phyloP scores from a whole-genome alignment of 106 monocot genomes.

The Allium fistulosum region DNA sequence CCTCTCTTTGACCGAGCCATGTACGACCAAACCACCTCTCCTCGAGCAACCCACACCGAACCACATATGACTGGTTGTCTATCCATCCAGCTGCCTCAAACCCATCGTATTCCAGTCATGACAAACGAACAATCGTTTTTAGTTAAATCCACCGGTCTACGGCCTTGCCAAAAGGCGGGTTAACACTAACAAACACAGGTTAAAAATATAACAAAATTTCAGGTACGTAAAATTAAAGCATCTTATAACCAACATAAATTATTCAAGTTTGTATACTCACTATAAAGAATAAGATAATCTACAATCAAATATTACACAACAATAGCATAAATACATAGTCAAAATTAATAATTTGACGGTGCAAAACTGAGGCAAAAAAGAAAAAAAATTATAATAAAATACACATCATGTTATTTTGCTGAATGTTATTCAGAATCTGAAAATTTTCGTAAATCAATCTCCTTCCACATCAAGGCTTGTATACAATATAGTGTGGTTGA shows the following conservation, averaged over 20 bases:
- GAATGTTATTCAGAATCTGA: background rate
- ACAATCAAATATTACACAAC: slow-evolving; percentile 1
- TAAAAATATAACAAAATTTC: background rate
- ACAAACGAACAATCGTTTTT: too few relatives aligned
- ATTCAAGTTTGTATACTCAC: background rate
- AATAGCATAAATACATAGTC: background rate
- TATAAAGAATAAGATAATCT: slow-evolving; percentile 1
- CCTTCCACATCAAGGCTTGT: background rate
- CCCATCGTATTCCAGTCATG: too few relatives aligned
- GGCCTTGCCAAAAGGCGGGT: too few relatives aligned
- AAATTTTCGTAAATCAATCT: background rate
- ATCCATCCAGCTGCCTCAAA: too few relatives aligned
- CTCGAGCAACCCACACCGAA: too few relatives aligned
- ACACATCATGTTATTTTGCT: background rate
- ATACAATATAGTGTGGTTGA: too few relatives aligned
- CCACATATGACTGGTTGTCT: too few relatives aligned
- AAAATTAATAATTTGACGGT: background rate
- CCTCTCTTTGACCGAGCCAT: too few relatives aligned
- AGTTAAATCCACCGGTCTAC: too few relatives aligned
- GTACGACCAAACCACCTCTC: too few relatives aligned
- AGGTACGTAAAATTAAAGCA: background rate
- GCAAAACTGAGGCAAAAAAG: background rate
- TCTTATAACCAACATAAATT: background rate
- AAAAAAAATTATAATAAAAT: background rate
- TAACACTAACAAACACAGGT: too few relatives aligned